Conservation (phyloP, 257 asterid genomes). For the Solanum dulcamara region DNA sequence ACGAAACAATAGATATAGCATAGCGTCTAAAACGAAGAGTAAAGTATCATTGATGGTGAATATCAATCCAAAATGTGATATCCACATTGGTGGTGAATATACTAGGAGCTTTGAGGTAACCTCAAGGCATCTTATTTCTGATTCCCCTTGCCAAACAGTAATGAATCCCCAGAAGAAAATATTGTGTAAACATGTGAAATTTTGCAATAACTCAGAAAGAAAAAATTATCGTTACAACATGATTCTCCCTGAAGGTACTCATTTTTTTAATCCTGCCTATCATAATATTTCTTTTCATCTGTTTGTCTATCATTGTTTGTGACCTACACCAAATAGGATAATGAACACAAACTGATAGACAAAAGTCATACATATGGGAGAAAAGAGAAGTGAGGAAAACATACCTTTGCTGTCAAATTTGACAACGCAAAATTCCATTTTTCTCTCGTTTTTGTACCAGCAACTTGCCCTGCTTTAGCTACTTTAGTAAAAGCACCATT, state of each 20-base stretch:
- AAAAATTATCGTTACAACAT: no score
- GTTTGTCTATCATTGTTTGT: neutral
- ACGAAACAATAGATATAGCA: no score
- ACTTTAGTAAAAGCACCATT: slow-evolving; percentile 86
- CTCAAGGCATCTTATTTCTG: no score
- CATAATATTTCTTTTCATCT: neutral
- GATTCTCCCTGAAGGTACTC: neutral
- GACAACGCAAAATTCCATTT: slow-evolving; percentile 75
- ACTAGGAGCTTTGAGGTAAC: no score
- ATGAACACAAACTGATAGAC: neutral
- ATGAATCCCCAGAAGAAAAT: no score
- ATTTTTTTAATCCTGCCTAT: neutral
- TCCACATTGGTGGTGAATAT: no score
- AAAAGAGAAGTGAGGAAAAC: neutral
- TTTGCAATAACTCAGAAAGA: no score
- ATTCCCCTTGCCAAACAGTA: no score
- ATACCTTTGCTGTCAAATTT: slow-evolving; percentile 80
- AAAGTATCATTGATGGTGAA: no score
- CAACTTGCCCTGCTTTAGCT: slow-evolving; percentile 86
- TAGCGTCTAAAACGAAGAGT: no score
- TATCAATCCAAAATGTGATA: no score
- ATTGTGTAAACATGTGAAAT: no score
- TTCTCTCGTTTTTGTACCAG: slow-evolving; percentile 84
- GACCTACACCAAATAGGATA: neutral
- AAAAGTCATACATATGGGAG: neutral